Conservation (phyloP, 2,329 filamentous ascomycete genomes). For the Aspergillus latus region DNA sequence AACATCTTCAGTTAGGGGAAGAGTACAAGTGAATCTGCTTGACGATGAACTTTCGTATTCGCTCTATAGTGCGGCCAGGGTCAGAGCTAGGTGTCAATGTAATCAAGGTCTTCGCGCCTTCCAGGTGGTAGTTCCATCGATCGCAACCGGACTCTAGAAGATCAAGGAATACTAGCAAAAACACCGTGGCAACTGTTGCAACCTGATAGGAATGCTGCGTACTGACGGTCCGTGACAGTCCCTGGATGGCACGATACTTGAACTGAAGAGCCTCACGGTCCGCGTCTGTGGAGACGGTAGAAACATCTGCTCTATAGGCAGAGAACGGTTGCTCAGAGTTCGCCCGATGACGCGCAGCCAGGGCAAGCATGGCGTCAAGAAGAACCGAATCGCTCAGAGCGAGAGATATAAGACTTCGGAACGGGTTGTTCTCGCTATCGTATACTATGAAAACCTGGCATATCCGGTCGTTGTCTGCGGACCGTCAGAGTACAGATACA, state of each 20-base stretch:
- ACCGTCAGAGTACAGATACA: background rate
- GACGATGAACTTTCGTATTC: constrained; percentile 31
- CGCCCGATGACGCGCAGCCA: constrained; percentile 36
- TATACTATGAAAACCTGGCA: constrained; percentile 38
- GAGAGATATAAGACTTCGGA: constrained; percentile 33
- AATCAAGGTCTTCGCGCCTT: constrained; percentile 33
- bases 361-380: constrained; percentile 33
- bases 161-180: constrained; percentile 35
- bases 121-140: constrained; percentile 36
- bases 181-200: constrained; percentile 35
- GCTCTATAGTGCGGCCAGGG: constrained; percentile 29
- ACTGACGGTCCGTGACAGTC: constrained; percentile 25
- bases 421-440: constrained; percentile 36
- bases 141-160: constrained; percentile 35
- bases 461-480: constrained; percentile 35
- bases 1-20: background rate
- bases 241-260: constrained; percentile 37
- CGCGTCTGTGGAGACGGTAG: constrained; percentile 11
- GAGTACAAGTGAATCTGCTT: constrained; percentile 33
- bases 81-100: constrained; percentile 19
- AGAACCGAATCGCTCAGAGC: constrained; percentile 30
- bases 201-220: constrained; percentile 21
- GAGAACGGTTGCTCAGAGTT: constrained; percentile 30
- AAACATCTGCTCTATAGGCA: constrained; percentile 5
- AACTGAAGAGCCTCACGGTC: constrained; percentile 33